Conservation (phyloP, 2,329 filamentous ascomycete genomes). For the Gliomastix tumulicola region DNA sequence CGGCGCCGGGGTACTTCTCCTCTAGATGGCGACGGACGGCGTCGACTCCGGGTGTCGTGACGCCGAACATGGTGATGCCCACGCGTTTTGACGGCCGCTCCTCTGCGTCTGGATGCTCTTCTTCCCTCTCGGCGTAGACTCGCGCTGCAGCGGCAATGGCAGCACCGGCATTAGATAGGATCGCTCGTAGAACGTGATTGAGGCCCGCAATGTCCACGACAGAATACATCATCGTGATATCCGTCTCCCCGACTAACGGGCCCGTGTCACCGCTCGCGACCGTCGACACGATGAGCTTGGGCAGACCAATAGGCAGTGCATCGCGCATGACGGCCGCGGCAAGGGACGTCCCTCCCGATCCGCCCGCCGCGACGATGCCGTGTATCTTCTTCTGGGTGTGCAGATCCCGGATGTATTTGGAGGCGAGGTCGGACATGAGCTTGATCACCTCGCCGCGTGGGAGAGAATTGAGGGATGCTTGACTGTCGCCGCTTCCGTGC, state of each 20-base stretch:
- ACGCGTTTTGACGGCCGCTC: constrained; percentile 31
- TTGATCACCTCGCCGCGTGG: background rate
- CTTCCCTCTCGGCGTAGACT: background rate
- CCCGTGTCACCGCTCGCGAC: constrained; percentile 61
- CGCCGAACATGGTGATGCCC: constrained; percentile 68
- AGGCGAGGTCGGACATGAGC: background rate
- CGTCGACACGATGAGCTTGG: constrained; percentile 65
- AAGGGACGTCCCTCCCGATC: constrained; percentile 56
- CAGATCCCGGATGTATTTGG: constrained; percentile 17
- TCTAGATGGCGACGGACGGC: constrained; percentile 44
- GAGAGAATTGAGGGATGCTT: too few species aligned
- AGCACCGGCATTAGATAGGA: background rate
- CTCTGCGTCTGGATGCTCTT: background rate
- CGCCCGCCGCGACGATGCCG: constrained; percentile 53
- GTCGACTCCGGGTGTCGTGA: constrained; percentile 61
- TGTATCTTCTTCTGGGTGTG: constrained; percentile 33
- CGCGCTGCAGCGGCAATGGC: background rate
- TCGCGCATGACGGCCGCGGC: constrained; percentile 54
- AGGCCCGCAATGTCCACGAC: constrained; percentile 64
- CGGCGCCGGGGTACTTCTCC: constrained; percentile 24
- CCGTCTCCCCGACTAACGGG: constrained; percentile 59
- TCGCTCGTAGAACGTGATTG: constrained; percentile 46
- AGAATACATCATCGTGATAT: constrained; percentile 64
- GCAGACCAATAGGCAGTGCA: constrained; percentile 56
- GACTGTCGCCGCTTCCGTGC: too few species aligned